Evolutionary conservation across 805 yeast species (phyloP).

Genomic region (Cyberlindnera amylophila): DNA sequence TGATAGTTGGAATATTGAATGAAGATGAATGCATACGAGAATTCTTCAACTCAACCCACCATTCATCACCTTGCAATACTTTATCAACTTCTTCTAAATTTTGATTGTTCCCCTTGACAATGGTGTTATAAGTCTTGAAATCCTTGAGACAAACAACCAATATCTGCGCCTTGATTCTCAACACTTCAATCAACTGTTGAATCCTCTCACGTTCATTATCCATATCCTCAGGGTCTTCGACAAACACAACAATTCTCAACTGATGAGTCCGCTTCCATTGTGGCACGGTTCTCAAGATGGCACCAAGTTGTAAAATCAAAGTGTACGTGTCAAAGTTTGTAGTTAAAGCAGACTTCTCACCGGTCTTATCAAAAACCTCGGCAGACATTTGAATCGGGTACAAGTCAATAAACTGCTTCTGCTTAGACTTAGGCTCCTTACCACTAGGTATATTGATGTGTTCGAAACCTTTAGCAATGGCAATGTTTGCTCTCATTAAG

Average conservation of each 20-base stretch:
- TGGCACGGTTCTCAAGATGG: constrained; percentile 88
- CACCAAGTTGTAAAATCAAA: constrained; percentile 87
- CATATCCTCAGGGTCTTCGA: constrained; percentile 69
- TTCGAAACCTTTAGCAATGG: constrained; percentile 87
- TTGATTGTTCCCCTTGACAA: constrained; percentile 62
- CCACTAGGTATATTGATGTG: constrained; percentile 58
- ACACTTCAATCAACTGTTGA: constrained; percentile 57
- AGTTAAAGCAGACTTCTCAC: constrained; percentile 63
- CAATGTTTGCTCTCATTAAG: constrained; percentile 85
- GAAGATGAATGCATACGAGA: constrained; percentile 42
- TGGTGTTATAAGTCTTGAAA: constrained; percentile 63
- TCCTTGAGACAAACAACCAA: constrained; percentile 63
- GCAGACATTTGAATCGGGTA: constrained; percentile 98
- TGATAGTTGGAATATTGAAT: constrained; percentile 32
- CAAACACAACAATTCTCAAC: constrained; percentile 84
- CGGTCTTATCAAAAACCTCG: constrained; percentile 59
- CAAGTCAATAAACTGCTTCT: constrained; percentile 67
- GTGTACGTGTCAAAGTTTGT: constrained; percentile 97
- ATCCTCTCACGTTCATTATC: constrained; percentile 66
- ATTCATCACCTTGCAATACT: constrained; percentile 57
- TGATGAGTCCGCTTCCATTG: constrained; percentile 80
- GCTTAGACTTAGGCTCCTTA: constrained; percentile 29
- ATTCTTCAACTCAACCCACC: constrained; percentile 76
- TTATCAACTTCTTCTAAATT: constrained; percentile 44
- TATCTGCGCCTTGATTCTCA: constrained; percentile 83